Evolutionary conservation across 2,329 filamentous ascomycete genomes (phyloP).

Genomic region (Byssochlamys sp.): DNA sequence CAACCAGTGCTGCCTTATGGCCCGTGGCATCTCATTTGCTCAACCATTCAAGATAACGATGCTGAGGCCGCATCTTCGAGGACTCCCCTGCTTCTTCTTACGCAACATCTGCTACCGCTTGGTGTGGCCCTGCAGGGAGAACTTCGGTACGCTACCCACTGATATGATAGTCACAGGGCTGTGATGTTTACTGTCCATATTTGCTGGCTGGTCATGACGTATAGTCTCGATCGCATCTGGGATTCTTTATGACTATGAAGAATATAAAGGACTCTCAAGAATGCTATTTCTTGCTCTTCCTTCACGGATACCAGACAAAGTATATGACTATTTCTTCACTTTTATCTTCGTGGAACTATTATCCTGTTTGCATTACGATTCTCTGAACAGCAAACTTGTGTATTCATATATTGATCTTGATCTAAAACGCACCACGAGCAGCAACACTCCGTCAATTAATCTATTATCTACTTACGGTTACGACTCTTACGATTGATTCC

Average conservation of each 20-base stretch:
- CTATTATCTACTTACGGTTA: not conserved
- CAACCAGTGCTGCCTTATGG: not conserved
- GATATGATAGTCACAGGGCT: not conserved
- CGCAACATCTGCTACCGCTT: not conserved
- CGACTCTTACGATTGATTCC: not conserved
- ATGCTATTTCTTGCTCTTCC: not conserved
- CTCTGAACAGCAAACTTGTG: not conserved
- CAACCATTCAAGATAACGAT: not conserved
- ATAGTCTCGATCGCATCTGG: not conserved
- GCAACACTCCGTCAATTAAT: not conserved
- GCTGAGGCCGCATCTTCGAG: not conserved
- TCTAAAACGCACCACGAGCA: not conserved
- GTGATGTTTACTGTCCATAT: not conserved
- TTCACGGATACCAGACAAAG: not conserved
- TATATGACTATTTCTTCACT: too few relatives aligned
- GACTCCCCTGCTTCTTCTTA: not conserved
- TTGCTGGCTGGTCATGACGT: not conserved
- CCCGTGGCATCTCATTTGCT: not conserved
- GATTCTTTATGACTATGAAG: not conserved
- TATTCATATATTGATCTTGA: not conserved
- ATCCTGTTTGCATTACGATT: too few relatives aligned
- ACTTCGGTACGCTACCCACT: not conserved
- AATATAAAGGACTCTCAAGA: not conserved
- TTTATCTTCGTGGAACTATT: too few relatives aligned
- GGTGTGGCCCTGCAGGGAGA: not conserved